Percentiles rank a stretch among this genome's conserved stretches.
These are phyloP conservation scores for Phycomyces nitens DNA, from an alignment of 192 early-diverging fungal genomes.

Conservation along the genomic window DNA sequence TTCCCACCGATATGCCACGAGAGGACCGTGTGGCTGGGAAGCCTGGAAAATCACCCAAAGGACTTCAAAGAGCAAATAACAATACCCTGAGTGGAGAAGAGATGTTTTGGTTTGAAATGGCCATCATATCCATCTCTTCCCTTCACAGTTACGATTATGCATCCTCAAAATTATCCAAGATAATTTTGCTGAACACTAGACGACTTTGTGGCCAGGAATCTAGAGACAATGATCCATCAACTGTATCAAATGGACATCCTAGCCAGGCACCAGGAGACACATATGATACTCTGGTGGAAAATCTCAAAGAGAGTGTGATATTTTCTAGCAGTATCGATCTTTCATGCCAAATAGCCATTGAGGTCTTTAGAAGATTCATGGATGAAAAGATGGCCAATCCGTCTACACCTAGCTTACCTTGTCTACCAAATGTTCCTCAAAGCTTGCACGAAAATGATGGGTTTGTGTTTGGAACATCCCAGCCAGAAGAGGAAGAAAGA, in stretches of 20 bases:
- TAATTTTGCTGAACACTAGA: not conserved
- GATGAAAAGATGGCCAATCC: not conserved
- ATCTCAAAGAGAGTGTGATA: constrained; percentile 15
- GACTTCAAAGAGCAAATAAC: not conserved
- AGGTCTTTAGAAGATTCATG: constrained; percentile 12
- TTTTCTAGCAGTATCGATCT: constrained; percentile 24
- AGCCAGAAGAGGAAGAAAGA: not conserved
- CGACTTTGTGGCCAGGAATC: not conserved
- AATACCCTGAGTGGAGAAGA: constrained; percentile 19
- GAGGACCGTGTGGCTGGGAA: not conserved
- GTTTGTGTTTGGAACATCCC: constrained; percentile 7
- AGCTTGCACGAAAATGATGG: not conserved
- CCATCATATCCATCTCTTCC: constrained; percentile 42
- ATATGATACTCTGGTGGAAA: not conserved
- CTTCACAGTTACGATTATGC: constrained; percentile 47
- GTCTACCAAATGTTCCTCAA: not conserved
- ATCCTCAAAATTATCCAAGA: constrained; percentile 14
- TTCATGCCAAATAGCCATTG: constrained; percentile 22
- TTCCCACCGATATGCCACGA: constrained; percentile 7
- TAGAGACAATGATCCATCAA: not conserved
- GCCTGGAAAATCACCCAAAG: not conserved
- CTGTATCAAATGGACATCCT: not conserved
- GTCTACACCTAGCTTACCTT: not conserved
- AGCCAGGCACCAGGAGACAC: not conserved
- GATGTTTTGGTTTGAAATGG: constrained; percentile 46